Evolutionary conservation across 164 flowering plant species (phyloP), one percentile per base, ranked within the genome.

Genomic region (Litsea cubeba): DNA sequence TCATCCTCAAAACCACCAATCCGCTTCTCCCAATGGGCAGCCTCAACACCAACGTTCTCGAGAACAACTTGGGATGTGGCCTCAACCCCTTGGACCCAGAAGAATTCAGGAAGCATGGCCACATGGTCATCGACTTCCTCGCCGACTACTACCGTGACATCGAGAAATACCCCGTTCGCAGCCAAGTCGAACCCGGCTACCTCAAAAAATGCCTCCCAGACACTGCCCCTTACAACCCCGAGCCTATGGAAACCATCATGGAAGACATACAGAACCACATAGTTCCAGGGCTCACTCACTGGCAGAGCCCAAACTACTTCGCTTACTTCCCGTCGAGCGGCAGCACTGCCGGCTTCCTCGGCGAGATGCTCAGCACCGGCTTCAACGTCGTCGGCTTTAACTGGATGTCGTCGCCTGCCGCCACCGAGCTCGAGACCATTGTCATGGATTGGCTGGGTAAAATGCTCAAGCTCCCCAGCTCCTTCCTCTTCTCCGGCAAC

Each of bases 341-440:
- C 0, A 86, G 89, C 73, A 77, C 75, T 2, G 94, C 92, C 0
- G 90, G 87, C 0, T 84, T 89, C 46, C 79, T 88, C 0, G 94
- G 94, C 0, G 94, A 91, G 69, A 83, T 89, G 85, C 82, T 90
- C 22, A 81, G 86, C 50, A 75, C 85, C 5, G 94, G 94, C 0
- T 84, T 91, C 50, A 86, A 85, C 64, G 84, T 87, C 1, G 89
- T 88, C 0, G 93, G 91, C 0, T 91, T 91, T 76, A 91, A 82
- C 66, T 91, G 97, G 93, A 72, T 88, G 57, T 71, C 93, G 0
- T 89, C 95, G 0, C 95, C 95, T 0, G 95, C 93, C 0, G 88
- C 91, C 2, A 88, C 91, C 1, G 89, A 88, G 80, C 84, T 88
- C 0, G 89, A 88, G 57, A 74, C 32, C 50, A 77, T 85, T 11